Evolutionary conservation across 768 basidiomycete genomes (phyloP).

Genomic region (Hericium rajendrae): DNA sequence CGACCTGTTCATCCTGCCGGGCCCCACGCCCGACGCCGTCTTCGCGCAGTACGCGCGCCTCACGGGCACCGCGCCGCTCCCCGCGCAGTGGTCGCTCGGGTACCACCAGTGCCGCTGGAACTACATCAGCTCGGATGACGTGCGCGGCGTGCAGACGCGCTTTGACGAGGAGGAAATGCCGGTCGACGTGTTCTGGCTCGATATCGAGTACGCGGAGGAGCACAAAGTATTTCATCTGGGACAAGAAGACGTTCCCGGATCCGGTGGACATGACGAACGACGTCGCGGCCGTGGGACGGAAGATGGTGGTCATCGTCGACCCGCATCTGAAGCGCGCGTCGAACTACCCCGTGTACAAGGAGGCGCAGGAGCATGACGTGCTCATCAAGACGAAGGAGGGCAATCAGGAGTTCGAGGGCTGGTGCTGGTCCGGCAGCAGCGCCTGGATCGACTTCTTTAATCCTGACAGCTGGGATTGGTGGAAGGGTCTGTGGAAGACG

Average conservation of each 20-base stretch:
- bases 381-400: constrained; percentile 78
- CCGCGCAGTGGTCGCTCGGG: constrained; percentile 82
- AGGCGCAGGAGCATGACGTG: constrained; percentile 72
- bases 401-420: constrained; percentile 85
- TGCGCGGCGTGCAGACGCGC: constrained; percentile 71
- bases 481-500: constrained; percentile 74
- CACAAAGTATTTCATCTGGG: constrained; percentile 99
- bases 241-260: constrained; percentile 85
- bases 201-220: constrained; percentile 90
- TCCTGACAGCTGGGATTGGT: constrained; percentile 82
- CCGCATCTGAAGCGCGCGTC: constrained; percentile 86
- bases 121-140: constrained; percentile 83
- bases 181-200: constrained; percentile 94
- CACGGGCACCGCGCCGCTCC: constrained; percentile 82
- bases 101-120: constrained; percentile 99
- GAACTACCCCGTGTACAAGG: constrained; percentile 74
- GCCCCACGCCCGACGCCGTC: constrained; percentile 73
- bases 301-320: constrained; percentile 98
- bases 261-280: constrained; percentile 90
- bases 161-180: constrained; percentile 96
- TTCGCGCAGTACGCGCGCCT: constrained; percentile 80
- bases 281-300: constrained; percentile 75
- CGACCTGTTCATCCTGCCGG: constrained; percentile 89
- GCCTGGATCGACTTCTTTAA: constrained; percentile 99
- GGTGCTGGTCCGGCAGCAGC: constrained; percentile 97